phyloP scores from a whole-genome alignment of 202 grass and related monocot genomes.

The Cymbopogon flexuosus region DNA sequence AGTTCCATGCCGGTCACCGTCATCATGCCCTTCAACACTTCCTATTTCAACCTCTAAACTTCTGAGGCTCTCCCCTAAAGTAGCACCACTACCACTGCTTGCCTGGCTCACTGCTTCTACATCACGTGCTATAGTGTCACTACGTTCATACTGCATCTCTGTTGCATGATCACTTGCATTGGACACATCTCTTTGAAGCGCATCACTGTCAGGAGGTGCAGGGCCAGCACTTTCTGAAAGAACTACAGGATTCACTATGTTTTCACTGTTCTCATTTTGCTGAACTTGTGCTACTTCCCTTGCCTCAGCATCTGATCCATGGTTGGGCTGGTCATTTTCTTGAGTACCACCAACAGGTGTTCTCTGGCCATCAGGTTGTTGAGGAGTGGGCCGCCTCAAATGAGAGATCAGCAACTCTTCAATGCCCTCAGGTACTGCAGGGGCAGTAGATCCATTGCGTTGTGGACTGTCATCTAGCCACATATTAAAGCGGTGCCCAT shows the following conservation, averaged over 20 bases:
- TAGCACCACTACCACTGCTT: constrained; percentile 96
- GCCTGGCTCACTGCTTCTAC: constrained; percentile 93
- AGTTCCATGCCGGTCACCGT: constrained; percentile 68
- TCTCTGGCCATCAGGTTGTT: constrained; percentile 53
- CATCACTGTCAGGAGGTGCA: constrained; percentile 40
- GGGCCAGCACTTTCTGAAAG: constrained; percentile 41
- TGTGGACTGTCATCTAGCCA: constrained; percentile 84
- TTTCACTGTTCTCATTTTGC: constrained; percentile 51
- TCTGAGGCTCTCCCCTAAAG: constrained; percentile 86
- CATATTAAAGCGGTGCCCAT: constrained; percentile 92
- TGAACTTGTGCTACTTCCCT: constrained; percentile 41
- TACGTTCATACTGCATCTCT: constrained; percentile 89
- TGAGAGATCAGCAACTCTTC: constrained; percentile 85
- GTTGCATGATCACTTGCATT: constrained; percentile 71
- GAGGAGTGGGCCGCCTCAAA: constrained; percentile 61
- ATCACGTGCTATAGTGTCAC: constrained; percentile 67
- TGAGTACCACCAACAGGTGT: constrained; percentile 38
- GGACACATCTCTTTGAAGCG: constrained; percentile 59
- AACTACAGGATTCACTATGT: constrained; percentile 34
- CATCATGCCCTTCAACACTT: constrained; percentile 97
- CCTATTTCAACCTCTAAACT: constrained; percentile 98
- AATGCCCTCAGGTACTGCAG: constrained; percentile 76
- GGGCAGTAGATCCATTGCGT: constrained; percentile 53
- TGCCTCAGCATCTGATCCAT: constrained; percentile 55
- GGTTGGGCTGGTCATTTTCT: constrained; percentile 51